Base-by-base conservation (phyloP, 768 basidiomycete species). In the Boletus tylopilopsis region DNA sequence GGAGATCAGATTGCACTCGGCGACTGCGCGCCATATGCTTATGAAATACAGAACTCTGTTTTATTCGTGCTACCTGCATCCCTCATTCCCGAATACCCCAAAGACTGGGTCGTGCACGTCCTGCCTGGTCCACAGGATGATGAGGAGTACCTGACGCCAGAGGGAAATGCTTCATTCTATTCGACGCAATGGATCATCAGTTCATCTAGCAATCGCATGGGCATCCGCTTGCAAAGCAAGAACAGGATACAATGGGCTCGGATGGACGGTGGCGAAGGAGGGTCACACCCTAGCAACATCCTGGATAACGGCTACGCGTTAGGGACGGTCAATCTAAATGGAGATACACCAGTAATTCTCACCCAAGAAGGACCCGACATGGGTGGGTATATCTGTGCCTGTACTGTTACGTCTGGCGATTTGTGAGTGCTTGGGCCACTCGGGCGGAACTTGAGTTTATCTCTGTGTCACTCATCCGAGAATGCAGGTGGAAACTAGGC, bases 331-430 rank as follows among this genome's bases (percentile, higher is more conserved):
- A 84, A 85, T 55, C 49, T 84, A 45, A 87, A 86, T 55, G 84
- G 84, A 2, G 84, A 87, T 58, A 84, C 82, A 0, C 84, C 85
- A 0, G 81, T 85, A 2, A 77, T 85, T n/a, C 65, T 85, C 43
- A 74, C 75, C 5, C 73, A 74, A 23, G 85, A 85, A 58, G 79
- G 79, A 0, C 82, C 81, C 0, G 79, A 81, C 61, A 80, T 81
- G 75, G 81, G 82, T 6, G 82, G 82, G 2, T 82, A 84, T 45
- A 59, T 82, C 12, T 84, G 80, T 56, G 45, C 76, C 18, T 80
- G 78, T 49, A 80, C 81, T 0, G 70, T 83, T 3, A 73, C 74
- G 5, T 68, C 74, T 3, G 72, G 69, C 1, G 81, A 84, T 16
- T 57, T 76, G 82, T 81, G 54, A 45, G 76, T 63, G 13, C 16